Conservation (phyloP, 73 alveolate species). For the Paramecium tetraurelia region DNA sequence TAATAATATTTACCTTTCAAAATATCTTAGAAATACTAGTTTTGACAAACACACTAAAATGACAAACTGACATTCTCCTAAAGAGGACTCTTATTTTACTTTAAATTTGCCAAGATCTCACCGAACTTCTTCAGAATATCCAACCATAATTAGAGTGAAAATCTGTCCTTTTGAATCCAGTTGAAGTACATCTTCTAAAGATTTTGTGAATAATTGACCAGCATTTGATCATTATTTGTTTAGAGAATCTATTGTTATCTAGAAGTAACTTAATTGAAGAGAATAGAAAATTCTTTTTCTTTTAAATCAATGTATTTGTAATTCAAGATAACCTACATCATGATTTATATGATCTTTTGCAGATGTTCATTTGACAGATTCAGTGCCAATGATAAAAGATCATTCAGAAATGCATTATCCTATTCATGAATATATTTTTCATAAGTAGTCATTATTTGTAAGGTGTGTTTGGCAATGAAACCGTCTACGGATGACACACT, state of each 20-base stretch:
- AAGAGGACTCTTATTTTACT: background rate
- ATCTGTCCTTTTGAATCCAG: slow-evolving; percentile 37
- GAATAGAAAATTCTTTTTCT: background rate
- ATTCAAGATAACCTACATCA: slow-evolving; percentile 19
- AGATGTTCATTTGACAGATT: background rate
- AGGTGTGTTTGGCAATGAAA: background rate
- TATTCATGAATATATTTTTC: slow-evolving; percentile 32
- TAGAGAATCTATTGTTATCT: background rate
- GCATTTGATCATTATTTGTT: slow-evolving; percentile 21
- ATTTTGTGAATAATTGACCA: background rate
- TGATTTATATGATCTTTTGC: background rate
- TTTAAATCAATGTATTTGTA: background rate
- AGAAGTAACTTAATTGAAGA: background rate
- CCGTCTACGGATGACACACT: background rate
- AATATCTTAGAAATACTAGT: background rate
- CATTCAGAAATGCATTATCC: slow-evolving; percentile 15
- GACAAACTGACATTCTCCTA: background rate
- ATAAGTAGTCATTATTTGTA: slow-evolving; percentile 21
- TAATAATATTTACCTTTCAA: background rate
- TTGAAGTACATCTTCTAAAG: slow-evolving; percentile 2
- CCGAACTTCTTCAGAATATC: background rate
- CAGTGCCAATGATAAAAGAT: background rate
- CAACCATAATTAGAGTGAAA: background rate
- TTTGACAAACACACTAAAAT: background rate
- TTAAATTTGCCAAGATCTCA: background rate